A percentile compares a stretch with the other conserved stretches of the same genome.
Evolutionary conservation across 257 asterid species (phyloP).

Genomic region (Osmanthus fragrans): DNA sequence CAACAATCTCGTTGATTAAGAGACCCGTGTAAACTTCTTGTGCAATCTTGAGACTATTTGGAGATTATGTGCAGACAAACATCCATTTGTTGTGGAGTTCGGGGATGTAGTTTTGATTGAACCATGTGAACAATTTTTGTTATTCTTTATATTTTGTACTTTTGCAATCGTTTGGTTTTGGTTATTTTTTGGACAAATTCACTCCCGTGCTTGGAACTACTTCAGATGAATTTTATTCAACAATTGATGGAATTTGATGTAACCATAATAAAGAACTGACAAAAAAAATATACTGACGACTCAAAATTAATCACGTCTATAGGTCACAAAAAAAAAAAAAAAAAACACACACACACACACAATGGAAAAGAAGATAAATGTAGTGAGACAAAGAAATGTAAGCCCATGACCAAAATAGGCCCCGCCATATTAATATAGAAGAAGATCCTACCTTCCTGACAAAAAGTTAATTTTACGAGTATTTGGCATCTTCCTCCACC

Average conservation of each 20-base stretch:
- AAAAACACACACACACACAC: too few relatives aligned
- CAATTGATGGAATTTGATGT: background rate
- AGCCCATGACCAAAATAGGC: slow-evolving; percentile 35
- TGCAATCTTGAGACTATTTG: too few relatives aligned
- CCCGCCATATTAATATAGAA: slow-evolving; percentile 34
- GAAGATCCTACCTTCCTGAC: slow-evolving; percentile 30
- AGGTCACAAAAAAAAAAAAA: background rate
- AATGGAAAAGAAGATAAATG: background rate
- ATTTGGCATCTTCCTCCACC: slow-evolving; percentile 50
- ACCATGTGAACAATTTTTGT: too few relatives aligned
- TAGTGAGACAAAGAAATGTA: slow-evolving; percentile 3
- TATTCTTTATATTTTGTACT: too few relatives aligned
- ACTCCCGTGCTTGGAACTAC: too few relatives aligned
- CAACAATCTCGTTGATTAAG: too few relatives aligned
- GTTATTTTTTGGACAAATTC: too few relatives aligned
- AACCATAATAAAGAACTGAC: background rate
- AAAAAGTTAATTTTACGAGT: slow-evolving; percentile 44
- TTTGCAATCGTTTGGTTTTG: too few relatives aligned
- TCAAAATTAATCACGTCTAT: background rate
- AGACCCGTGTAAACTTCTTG: too few relatives aligned
- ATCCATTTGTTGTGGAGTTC: too few relatives aligned
- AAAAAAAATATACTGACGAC: background rate
- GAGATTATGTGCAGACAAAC: too few relatives aligned
- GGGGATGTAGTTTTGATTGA: too few relatives aligned
- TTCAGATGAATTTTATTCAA: background rate